Evolutionary conservation across 306 rosid species (phyloP).

Genomic region (Betula pendula): DNA sequence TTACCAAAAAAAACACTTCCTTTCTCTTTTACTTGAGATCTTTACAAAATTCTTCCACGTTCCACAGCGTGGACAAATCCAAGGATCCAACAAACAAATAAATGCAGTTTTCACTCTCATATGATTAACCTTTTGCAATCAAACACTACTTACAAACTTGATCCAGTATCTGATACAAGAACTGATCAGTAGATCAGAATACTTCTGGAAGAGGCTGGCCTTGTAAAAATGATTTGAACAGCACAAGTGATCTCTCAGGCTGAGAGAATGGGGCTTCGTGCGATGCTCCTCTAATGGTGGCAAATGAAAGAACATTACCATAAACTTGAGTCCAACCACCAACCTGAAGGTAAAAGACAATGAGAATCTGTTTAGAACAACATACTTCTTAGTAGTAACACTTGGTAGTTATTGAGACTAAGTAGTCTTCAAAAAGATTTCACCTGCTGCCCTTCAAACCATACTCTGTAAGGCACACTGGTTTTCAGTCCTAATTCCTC

Average conservation of each 20-base stretch:
- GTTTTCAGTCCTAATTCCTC: constrained; percentile 62
- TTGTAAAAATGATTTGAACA: constrained; percentile 72
- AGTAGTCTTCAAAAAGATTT: not conserved
- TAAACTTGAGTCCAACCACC: constrained; percentile 99
- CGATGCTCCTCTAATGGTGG: constrained; percentile 91
- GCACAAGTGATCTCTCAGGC: constrained; percentile 83
- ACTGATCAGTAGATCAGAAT: constrained; percentile 44
- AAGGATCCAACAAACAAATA: constrained; percentile 29
- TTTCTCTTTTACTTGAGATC: constrained; percentile 24
- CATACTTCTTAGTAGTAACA: not conserved
- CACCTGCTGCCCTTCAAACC: constrained; percentile 93
- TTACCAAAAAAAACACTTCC: constrained; percentile 11
- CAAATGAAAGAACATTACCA: constrained; percentile 83
- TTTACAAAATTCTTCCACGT: constrained; percentile 41
- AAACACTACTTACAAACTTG: constrained; percentile 48
- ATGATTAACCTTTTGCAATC: constrained; percentile 26
- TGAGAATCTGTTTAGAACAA: not conserved
- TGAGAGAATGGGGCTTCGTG: constrained; percentile 98
- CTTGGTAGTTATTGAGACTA: not conserved
- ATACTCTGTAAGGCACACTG: constrained; percentile 83
- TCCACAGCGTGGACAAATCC: constrained; percentile 34
- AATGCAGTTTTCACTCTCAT: constrained; percentile 33
- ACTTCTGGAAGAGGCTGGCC: constrained; percentile 65
- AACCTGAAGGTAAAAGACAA: constrained; percentile 50
- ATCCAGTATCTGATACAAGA: constrained; percentile 12